Evolutionary conservation across 2,329 filamentous ascomycete species (phyloP).

Genomic region (Esteya vermicola): DNA sequence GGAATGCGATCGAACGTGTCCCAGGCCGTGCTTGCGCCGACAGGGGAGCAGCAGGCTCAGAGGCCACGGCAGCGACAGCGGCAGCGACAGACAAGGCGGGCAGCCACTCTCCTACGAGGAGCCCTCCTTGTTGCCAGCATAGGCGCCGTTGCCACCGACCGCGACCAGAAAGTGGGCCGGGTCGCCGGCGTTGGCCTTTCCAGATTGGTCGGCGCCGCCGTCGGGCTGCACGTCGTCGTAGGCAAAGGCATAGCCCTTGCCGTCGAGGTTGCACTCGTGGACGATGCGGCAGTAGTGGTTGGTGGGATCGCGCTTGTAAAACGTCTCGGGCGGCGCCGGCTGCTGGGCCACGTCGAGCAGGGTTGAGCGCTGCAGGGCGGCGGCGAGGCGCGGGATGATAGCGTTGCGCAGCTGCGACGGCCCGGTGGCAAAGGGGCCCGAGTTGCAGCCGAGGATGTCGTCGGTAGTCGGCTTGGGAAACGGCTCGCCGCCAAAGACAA

Average conservation of each 20-base stretch:
- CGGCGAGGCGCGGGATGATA: conserved; percentile 33
- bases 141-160: conserved; percentile 27
- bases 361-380: conserved; percentile 38
- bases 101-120: conserved; percentile 4
- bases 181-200: conserved; percentile 37
- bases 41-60: no score
- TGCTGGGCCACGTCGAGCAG: conserved; percentile 23
- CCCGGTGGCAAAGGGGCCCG: conserved; percentile 40
- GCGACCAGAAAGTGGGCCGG: conserved; percentile 33
- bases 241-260: conserved; percentile 44
- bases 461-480: conserved; percentile 43
- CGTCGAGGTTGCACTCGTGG: conserved; percentile 37
- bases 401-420: conserved; percentile 24
- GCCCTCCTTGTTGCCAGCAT: no score
- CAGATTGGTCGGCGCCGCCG: conserved; percentile 37
- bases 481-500: conserved; percentile 21
- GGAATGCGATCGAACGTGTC: no score
- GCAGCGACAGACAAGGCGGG: background rate
- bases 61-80: no score
- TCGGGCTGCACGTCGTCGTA: conserved; percentile 45
- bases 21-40: no score
- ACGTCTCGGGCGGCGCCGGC: conserved; percentile 18
- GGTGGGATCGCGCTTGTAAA: conserved; percentile 26
- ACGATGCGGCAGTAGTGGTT: conserved; percentile 46
- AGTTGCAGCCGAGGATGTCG: conserved; percentile 55